Evolutionary conservation across 2,329 filamentous ascomycete genomes (phyloP), one percentile per base, ranked within the genome.

Genomic region (Colletotrichum zoysiae): DNA sequence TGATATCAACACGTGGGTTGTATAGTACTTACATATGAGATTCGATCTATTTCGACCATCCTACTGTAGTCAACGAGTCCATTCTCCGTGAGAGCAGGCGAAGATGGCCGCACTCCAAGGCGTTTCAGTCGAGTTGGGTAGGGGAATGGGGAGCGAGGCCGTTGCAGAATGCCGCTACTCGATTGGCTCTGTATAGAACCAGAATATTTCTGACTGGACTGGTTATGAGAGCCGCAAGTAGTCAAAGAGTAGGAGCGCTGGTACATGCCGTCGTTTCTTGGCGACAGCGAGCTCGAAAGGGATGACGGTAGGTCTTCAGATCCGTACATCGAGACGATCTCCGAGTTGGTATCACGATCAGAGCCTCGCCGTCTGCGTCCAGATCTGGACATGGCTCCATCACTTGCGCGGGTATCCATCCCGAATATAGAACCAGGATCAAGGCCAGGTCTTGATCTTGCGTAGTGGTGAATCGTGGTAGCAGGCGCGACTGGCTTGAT

Each of bases 61-160:
- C 82, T 84, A 73, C 81, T 85, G 76, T 86, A 86, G 75, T 87
- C 86, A 62, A 87, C 77, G 57, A 75, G 77, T 9, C 86, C 85
- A 72, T 82, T 83, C 70, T 86, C 84, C 6, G 84, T 84, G 64
- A 87, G 76, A 58, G 85, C 85, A 18, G 86, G 86, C 16, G 86
- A 88, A 38, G 83, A 79, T 56, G 86, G 82, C 53, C 85, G 82
- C 48, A 86, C 80, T 4, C 86, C 86, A 23, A 87, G 87, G 26
- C 88, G 84, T 76, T 85, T 89, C 44, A 90, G 78, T 23, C 88
- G 85, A 57, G 87, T 86, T 35, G 88, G 88, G 70, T 90, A 90
- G 30, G 87, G 87, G 72, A 87, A 90, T 1, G 88, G 88, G 30
- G 88, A 90, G 40, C 87, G 84, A 59, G 88, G 86, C n/a, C 87